Evolutionary conservation across 768 basidiomycete species (phyloP), one percentile per base, ranked within the genome.

Genomic region (Lactarius akahatsu): DNA sequence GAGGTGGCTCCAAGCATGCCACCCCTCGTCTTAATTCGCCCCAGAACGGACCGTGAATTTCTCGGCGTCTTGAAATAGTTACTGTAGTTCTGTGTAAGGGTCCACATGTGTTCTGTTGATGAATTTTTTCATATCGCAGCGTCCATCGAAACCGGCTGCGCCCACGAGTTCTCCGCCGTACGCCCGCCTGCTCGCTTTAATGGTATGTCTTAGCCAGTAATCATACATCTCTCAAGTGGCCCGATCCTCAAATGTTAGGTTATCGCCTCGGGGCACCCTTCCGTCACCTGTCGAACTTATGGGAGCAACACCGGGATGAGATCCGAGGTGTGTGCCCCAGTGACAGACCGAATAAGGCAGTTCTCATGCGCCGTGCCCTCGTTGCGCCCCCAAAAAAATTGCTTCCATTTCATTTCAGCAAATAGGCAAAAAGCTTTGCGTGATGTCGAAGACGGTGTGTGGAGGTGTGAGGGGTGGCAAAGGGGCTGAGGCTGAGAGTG

Each of bases 401-500:
- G 40, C 66, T 63, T 67, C 61, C 57, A 59, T 63, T 67, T 67
- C 61, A 63, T 58, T 66, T 52, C 55, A 30, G 62, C 60, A 50
- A 65, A 56, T 40, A 43, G 11, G 28, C 47, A 61, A 43, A 50
- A 43, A 9, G 36, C 58, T 32, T 59, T 20, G 30, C 15, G 15
- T 64, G 63, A 64, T 50, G 55, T 57, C 55, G 38, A 58, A 62
- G 36, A 38, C 36, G 34, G 34, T 34, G 11, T 38, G 36, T 38
- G 36, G 34, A 34, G 9, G 34, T 34, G 34, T 32, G 32, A 2
- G 8, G 41, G 41, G 41, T 41, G 41, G 26, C 47, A 13, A 20
- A 57, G 23, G 56, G 32, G 15, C 55, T 30, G 55, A 28, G 50
- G 43, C 47, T 50, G 47, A 26, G 45, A 47, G 47, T 50, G n/a